Evolutionary conservation across 2,329 filamentous ascomycete species (phyloP).

Genomic region (Alternaria arbusti): DNA sequence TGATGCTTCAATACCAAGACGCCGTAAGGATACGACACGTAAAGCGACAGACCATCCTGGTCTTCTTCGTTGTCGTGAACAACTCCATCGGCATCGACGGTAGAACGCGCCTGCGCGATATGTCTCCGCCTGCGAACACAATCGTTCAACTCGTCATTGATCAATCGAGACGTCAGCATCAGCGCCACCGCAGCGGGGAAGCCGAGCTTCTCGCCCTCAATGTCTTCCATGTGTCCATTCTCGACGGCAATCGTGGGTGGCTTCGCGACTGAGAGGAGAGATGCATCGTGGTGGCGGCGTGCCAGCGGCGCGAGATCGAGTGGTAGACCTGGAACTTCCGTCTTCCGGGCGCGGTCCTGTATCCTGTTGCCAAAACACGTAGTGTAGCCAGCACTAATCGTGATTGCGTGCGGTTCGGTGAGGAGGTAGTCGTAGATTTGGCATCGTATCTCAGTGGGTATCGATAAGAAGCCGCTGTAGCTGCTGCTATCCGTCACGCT

Average conservation of each 20-base stretch:
- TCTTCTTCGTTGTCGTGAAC: slow-evolving; percentile 10
- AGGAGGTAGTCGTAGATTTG: slow-evolving; percentile 52
- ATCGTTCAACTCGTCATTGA: slow-evolving; percentile 45
- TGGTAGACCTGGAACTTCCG: slow-evolving; percentile 47
- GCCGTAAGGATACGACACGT: slow-evolving; percentile 51
- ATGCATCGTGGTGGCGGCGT: slow-evolving; percentile 38
- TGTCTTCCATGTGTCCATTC: slow-evolving; percentile 5
- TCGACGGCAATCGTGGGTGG: slow-evolving; percentile 33
- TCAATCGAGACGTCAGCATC: slow-evolving; percentile 39
- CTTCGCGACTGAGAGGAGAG: slow-evolving; percentile 39
- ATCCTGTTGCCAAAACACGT: slow-evolving; percentile 38
- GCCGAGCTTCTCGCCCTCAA: slow-evolving; percentile 17
- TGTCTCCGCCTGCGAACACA: slow-evolving; percentile 32
- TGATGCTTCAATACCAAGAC: slow-evolving; percentile 48
- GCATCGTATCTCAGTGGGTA: slow-evolving; percentile 52
- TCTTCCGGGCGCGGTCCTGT: slow-evolving; percentile 28
- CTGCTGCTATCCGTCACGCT: not conserved
- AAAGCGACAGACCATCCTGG: slow-evolving; percentile 46
- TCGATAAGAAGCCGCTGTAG: slow-evolving; percentile 24
- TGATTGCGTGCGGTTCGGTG: slow-evolving; percentile 44
- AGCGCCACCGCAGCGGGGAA: slow-evolving; percentile 35
- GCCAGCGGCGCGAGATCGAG: slow-evolving; percentile 44
- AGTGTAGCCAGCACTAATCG: slow-evolving; percentile 48
- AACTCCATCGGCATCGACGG: not conserved
- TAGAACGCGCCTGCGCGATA: slow-evolving; percentile 19